phyloP scores from a whole-genome alignment of 2,329 filamentous ascomycete genomes.

The Ceratocystiopsis brevicomis region DNA sequence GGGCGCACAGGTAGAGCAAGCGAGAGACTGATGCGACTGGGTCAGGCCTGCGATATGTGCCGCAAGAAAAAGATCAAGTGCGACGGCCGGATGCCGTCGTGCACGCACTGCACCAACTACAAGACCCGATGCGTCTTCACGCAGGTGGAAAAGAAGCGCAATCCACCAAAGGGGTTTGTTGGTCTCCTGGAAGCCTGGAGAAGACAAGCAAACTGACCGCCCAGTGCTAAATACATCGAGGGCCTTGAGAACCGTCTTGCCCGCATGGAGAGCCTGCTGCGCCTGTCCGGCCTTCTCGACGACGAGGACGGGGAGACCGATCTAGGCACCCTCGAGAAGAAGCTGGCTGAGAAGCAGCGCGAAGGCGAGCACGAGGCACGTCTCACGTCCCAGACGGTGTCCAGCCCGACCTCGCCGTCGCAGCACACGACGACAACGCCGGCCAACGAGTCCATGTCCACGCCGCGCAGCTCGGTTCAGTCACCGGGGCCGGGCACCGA shows the following conservation, averaged over 20 bases:
- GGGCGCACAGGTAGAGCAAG: slow-evolving; percentile 1
- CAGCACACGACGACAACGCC: slow-evolving; percentile 25
- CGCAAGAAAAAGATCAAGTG: slow-evolving; percentile 96
- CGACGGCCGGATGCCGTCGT: slow-evolving; percentile 86
- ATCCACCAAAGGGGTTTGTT: slow-evolving; percentile 80
- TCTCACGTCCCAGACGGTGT: slow-evolving; percentile 28
- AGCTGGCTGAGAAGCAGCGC: slow-evolving; percentile 33
- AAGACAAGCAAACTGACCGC: too few relatives aligned
- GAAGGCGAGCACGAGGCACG: slow-evolving; percentile 22
- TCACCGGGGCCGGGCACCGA: slow-evolving; percentile 27
- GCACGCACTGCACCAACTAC: slow-evolving; percentile 92
- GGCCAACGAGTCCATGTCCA: slow-evolving; percentile 26
- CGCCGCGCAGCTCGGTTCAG: slow-evolving; percentile 34
- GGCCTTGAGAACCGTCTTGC: slow-evolving; percentile 83
- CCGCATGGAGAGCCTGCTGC: slow-evolving; percentile 86
- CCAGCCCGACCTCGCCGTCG: slow-evolving; percentile 33
- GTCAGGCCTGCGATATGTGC: slow-evolving; percentile 84
- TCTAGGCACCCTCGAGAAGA: slow-evolving; percentile 71
- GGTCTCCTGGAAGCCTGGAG: background rate
- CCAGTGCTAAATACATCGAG: slow-evolving; percentile 94
- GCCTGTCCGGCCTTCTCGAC: slow-evolving; percentile 67
- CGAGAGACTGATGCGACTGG: background rate
- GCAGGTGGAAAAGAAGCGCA: slow-evolving; percentile 96
- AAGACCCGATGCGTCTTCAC: slow-evolving; percentile 97
- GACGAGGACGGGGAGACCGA: slow-evolving; percentile 81